Evolutionary conservation across 768 basidiomycete genomes (phyloP).

Genomic region (Collybia sordida): DNA sequence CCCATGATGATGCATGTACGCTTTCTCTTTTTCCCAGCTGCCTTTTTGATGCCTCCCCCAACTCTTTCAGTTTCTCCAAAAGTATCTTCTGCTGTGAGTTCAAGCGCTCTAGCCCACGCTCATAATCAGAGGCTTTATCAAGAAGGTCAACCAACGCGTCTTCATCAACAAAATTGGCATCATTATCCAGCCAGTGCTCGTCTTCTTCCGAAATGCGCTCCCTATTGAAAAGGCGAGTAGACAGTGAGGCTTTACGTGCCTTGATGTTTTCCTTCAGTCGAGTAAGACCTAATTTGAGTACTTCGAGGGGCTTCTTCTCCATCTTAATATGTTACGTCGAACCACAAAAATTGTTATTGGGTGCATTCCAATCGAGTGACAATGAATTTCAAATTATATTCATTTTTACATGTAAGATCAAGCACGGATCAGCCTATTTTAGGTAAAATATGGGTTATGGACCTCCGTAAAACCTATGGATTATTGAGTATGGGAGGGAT

Average conservation of each 20-base stretch:
- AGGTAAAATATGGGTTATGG: slow-evolving; percentile 10
- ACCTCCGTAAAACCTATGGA: slow-evolving; percentile 2
- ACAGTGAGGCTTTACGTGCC: slow-evolving; percentile 7
- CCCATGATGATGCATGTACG: neutral
- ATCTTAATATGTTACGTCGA: slow-evolving; percentile 2
- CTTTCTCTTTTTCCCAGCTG: neutral
- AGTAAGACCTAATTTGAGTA: slow-evolving; percentile 8
- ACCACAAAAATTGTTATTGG: neutral
- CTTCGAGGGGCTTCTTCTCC: slow-evolving; percentile 5
- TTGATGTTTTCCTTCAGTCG: slow-evolving; percentile 3
- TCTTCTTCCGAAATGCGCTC: slow-evolving; percentile 12
- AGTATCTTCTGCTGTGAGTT: slow-evolving; percentile 4
- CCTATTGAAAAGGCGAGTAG: neutral
- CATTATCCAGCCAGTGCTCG: slow-evolving; percentile 18
- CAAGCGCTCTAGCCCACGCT: slow-evolving; percentile 13
- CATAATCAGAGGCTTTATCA: slow-evolving; percentile 20
- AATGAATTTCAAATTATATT: neutral
- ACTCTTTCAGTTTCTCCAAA: too few relatives aligned
- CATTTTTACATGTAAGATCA: neutral
- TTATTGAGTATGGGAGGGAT: slow-evolving; percentile 12
- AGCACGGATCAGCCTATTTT: neutral
- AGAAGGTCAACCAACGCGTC: slow-evolving; percentile 12
- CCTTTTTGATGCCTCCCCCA: neutral
- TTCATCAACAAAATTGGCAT: slow-evolving; percentile 20
- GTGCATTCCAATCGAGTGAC: neutral